phyloP scores from a whole-genome alignment of 2,329 filamentous ascomycete genomes.

The Teratosphaeria pseudoeucalypti region DNA sequence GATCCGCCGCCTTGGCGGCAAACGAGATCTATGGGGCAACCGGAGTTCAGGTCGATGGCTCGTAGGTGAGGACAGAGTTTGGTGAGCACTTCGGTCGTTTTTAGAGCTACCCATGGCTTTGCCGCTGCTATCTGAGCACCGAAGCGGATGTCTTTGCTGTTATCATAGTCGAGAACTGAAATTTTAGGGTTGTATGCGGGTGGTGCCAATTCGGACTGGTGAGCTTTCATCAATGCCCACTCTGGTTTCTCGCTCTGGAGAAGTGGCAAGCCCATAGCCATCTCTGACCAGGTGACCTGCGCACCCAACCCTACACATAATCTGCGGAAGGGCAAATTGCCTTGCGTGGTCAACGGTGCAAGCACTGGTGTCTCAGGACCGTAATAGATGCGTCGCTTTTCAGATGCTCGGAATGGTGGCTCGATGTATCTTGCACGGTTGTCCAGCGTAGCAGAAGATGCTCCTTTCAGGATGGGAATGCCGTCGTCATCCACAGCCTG shows the following conservation, averaged over 20 bases:
- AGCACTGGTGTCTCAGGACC: constrained; percentile 84
- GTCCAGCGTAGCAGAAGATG: constrained; percentile 44
- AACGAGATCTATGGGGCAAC: constrained; percentile 91
- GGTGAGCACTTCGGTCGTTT: constrained; percentile 73
- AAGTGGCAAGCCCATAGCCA: constrained; percentile 86
- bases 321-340: constrained; percentile 87
- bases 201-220: constrained; percentile 67
- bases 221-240: constrained; percentile 90
- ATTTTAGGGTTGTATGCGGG: constrained; percentile 54
- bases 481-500: constrained; percentile 17
- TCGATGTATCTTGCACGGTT: constrained; percentile 74
- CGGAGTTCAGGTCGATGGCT: constrained; percentile 90
- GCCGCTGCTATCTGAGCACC: constrained; percentile 88
- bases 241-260: constrained; percentile 84
- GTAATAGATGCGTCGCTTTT: constrained; percentile 91
- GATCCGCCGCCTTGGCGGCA: constrained; percentile 83
- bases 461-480: neutral
- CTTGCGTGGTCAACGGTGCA: constrained; percentile 93
- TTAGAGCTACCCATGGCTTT: constrained; percentile 82
- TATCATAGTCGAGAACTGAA: constrained; percentile 68
- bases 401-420: constrained; percentile 76
- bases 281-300: constrained; percentile 93
- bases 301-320: constrained; percentile 83
- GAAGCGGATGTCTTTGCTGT: constrained; percentile 73
- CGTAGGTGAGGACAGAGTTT: constrained; percentile 71